Evolutionary conservation across 2,329 filamentous ascomycete genomes (phyloP), one percentile per base, ranked within the genome.

Genomic region (Fusarium papillatum): DNA sequence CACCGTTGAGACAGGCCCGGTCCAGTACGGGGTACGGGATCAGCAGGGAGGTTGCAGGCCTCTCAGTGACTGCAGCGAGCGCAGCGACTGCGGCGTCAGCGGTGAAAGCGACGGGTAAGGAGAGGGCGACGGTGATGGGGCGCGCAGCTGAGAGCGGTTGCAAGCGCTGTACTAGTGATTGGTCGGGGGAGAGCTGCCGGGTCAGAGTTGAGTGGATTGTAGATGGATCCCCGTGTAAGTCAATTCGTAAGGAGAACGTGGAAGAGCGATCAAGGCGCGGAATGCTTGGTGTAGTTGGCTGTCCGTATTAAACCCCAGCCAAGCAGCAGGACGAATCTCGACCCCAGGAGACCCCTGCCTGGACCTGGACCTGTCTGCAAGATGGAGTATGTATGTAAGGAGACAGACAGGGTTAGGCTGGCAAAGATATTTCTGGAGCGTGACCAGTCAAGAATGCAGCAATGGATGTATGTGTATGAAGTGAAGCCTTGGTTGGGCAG

Each of bases 171-270:
- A 55, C 65, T 55, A 60, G 38, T 75, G 74, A 76, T 76, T 76
- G 71, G 74, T 48, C 6, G 63, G 67, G 50, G 46, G 29, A 22
- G 48, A 71, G 55, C 24, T 67, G 36, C 50, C 38, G 34, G 67
- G 29, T 57, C 38, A 61, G 60, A 29, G 26, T 71, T 24, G 63
- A 69, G 74, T 76, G 71, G 74, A 66, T 66, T 74, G 64, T 72
- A 55, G 55, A 74, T 76, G 74, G 74, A 71, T 60, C 70, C 50
- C 41, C 31, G 71, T 76, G 71, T 76, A 76, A 76, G 74, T 76
- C 74, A 48, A 72, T 57, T 66, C 59, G 55, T 68, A 55, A 50
- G 62, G 46, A 60, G 29, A 55, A 19, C 53, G 64, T 66, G 41
- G 57, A 74, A 14, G 39, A 53, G 22, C 29, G 64, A 64, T 60